Base-by-base conservation (phyloP, 129 eudicot species). In the Erigeron canadensis region DNA sequence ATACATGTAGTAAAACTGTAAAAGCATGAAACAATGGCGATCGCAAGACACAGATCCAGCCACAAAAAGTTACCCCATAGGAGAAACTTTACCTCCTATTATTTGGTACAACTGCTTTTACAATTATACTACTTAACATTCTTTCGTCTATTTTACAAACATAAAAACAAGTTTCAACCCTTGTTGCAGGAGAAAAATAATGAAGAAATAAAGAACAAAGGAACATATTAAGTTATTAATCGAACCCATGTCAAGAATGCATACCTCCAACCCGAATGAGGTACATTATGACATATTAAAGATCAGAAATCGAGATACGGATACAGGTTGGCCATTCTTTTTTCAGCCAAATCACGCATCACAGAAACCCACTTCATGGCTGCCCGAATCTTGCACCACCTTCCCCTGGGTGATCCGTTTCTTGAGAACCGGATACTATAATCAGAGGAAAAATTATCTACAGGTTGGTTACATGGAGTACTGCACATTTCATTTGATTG, bases 311-410 rank as follows among this genome's bases (percentile, higher is more conserved):
- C 64, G 53, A 72, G 67, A 65, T 65, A 72, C 39, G 68, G 74
- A 48, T 65, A 61, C 72, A 72, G 23, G 10, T 58, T 70, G 41
- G 73, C 69, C 66, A 60, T 66, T 77, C 63, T 66, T 72, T 64
- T 77, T 6, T 74, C 79, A 72, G 75, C 44, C 55, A 77, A 73
- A 40, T 73, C 74, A 56, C 74, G 79, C 79, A 78, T 64, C 13
- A 81, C 77, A 7, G 71, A 55, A 44, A 54, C 71, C 77, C 77
- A 74, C 11, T 74, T 80, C 71, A 80, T 70, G 13, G 79, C 80
- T 5, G 80, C 76, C 50, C 83, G 50, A 62, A 80, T 70, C 83
- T 80, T 80, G 75, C 83, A 75, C 83, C 83, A 80, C 53, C 80
- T 69, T 68, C 75, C 71, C 63, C 65, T 74, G 44, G 76, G 83